A percentile compares a stretch with the other conserved stretches of the same genome.
These are phyloP conservation scores for Nannizzia gypsea DNA, from an alignment of 2,329 filamentous ascomycete species.

Conservation along the genomic window DNA sequence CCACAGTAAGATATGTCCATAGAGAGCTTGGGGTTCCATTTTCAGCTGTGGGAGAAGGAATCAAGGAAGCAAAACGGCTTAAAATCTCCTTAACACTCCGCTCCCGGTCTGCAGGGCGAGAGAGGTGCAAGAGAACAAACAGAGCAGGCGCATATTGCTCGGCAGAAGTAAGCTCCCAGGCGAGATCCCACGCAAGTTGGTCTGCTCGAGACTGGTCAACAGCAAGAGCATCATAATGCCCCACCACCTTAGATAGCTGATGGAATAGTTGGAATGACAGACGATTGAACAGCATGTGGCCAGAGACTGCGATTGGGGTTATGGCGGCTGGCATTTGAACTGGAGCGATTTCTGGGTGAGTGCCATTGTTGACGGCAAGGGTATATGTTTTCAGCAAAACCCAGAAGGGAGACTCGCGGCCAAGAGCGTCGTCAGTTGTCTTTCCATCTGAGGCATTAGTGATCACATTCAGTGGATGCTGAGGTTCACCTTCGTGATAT, in stretches of 20 bases:
- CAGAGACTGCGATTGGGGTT: slow-evolving; percentile 62
- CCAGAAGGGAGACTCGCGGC: slow-evolving; percentile 68
- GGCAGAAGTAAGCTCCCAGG: slow-evolving; percentile 38
- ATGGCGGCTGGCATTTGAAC: slow-evolving; percentile 56
- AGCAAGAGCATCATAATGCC: slow-evolving; percentile 39
- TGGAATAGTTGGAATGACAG: slow-evolving; percentile 78
- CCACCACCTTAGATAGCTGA: slow-evolving; percentile 41
- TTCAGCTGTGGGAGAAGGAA: slow-evolving; percentile 48
- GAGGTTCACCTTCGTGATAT: slow-evolving; percentile 53
- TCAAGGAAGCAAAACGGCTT: slow-evolving; percentile 55
- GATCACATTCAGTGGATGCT: slow-evolving; percentile 62
- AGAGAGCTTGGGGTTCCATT: slow-evolving; percentile 29
- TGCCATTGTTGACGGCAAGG: slow-evolving; percentile 23
- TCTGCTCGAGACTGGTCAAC: slow-evolving; percentile 52
- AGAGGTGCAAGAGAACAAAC: slow-evolving; percentile 70
- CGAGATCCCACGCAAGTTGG: slow-evolving; percentile 53
- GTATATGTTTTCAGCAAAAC: slow-evolving; percentile 74
- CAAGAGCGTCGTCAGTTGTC: slow-evolving; percentile 45
- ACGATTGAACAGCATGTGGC: slow-evolving; percentile 62
- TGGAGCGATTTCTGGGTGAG: slow-evolving; percentile 22
- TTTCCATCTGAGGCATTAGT: slow-evolving; percentile 49
- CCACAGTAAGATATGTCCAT: slow-evolving; percentile 50
- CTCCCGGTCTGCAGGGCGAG: slow-evolving; percentile 49
- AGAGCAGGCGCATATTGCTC: slow-evolving; percentile 58
- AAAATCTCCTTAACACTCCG: slow-evolving; percentile 62